Base-by-base conservation (phyloP, 1,284 basidiomycete genomes). In the Ceratobasidium sp. region DNA sequence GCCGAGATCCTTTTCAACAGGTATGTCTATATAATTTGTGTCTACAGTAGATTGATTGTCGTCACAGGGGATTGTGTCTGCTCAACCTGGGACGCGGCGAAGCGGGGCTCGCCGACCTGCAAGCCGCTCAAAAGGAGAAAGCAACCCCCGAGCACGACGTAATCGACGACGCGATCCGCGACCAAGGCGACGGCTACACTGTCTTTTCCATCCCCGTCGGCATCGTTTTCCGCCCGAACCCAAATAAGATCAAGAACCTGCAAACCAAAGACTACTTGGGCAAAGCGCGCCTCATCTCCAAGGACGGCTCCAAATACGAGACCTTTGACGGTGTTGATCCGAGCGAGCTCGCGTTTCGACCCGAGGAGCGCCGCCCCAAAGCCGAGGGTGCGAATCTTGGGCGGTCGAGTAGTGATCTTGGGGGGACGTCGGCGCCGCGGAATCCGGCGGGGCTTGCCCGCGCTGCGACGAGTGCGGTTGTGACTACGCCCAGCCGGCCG, bases 1-100 rank as follows among this genome's bases (percentile, higher is more conserved):
- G 90, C 93, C 0, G 95, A 97, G 81, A 89, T 96, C 34, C 83
- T 94, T 46, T 96, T 96, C 85, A 96, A 96, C 82, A 90, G 88
- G 79, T 78, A 68, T 56, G 76, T 76, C n/a, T 53, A 75, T 48
- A 41, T 62, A 56, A 65, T 29, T 49, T 37, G 29, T 16, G 16
- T 43, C 51, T 41, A 22, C 31, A 27, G 27, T 49, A 7, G 51
- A 27, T 16, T 51, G 54, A 48, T 58, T 37, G 34, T 61, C 29
- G 48, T 56, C 19, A 31, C 41, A 79, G 80, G 37, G 93, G 91
- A 4, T 86, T 95, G 51, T 84, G 87, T 4, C 85, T 87, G 76
- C 86, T 92, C 37, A 88, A 89, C 80, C 80, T 89, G 77, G 88
- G 88, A n/a, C 85, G 87, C 58, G 75, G 83, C 31, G 83, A 88